phyloP scores from a whole-genome alignment of 345 rosid species.

The Syzygium aqueum region DNA sequence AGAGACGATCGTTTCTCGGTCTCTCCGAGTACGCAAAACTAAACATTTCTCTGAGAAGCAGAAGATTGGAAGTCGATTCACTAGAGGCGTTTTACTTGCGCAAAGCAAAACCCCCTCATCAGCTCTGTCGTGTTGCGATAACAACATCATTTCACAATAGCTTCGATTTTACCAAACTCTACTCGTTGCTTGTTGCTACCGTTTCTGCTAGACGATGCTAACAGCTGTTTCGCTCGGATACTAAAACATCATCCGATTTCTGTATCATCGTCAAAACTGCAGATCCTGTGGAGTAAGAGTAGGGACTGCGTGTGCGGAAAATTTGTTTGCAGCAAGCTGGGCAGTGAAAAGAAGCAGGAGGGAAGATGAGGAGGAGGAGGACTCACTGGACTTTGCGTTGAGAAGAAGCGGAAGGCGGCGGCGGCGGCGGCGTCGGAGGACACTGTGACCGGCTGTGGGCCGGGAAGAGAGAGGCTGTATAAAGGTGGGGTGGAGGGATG shows the following conservation, averaged over 20 bases:
- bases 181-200: not conserved
- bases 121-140: not conserved
- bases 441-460: not conserved
- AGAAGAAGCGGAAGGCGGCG: not conserved
- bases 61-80: not conserved
- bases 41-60: not conserved
- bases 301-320: not conserved
- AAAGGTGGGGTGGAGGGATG: not conserved
- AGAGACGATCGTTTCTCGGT: not conserved
- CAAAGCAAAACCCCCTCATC: not conserved
- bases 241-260: not conserved
- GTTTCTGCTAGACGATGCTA: not conserved
- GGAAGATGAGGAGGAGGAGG: not conserved
- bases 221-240: not conserved
- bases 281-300: not conserved
- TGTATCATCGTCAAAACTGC: not conserved
- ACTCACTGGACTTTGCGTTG: not conserved
- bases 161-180: not conserved
- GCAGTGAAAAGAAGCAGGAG: not conserved
- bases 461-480: not conserved
- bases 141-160: not conserved
- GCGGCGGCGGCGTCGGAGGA: not conserved
- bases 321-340: not conserved
- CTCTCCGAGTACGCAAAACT: not conserved
- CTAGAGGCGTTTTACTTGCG: not conserved